Conservation (phyloP, 495 filamentous ascomycete species). For the Penicillium chermesinum region DNA sequence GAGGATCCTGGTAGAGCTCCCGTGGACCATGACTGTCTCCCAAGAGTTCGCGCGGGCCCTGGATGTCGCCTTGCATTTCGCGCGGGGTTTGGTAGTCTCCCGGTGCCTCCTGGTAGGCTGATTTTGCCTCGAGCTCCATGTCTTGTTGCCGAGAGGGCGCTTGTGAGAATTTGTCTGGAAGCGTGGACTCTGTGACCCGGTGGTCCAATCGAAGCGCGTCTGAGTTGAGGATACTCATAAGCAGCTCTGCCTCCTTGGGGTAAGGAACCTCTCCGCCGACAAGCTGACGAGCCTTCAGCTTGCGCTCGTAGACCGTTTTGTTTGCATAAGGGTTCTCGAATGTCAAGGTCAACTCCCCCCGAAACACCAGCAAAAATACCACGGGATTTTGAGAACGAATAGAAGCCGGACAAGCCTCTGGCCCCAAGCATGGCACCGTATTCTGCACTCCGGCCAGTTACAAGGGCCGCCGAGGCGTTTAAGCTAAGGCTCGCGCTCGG, state of each 20-base stretch:
- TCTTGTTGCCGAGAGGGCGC: too few relatives aligned
- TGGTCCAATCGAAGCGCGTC: too few relatives aligned
- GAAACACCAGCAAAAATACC: slow-evolving; percentile 88
- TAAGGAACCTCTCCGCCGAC: slow-evolving; percentile 70
- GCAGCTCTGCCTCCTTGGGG: slow-evolving; percentile 69
- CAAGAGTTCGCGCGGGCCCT: too few relatives aligned
- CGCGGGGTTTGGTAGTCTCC: too few relatives aligned
- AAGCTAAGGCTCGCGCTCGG: slow-evolving; percentile 81
- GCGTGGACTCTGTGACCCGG: too few relatives aligned
- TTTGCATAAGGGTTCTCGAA: slow-evolving; percentile 87
- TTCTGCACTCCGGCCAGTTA: slow-evolving; percentile 87
- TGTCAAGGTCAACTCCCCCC: slow-evolving; percentile 74
- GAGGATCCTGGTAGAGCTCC: too few relatives aligned
- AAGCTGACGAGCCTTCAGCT: slow-evolving; percentile 69
- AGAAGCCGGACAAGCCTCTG: slow-evolving; percentile 75
- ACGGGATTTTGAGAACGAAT: slow-evolving; percentile 92
- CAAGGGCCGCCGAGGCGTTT: slow-evolving; percentile 88
- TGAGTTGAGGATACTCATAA: slow-evolving; percentile 69
- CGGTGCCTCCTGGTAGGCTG: too few relatives aligned
- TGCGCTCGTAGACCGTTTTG: slow-evolving; percentile 79
- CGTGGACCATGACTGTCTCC: too few relatives aligned
- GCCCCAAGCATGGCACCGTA: slow-evolving; percentile 78
- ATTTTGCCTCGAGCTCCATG: too few relatives aligned
- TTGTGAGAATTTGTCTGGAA: too few relatives aligned
- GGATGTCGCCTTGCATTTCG: too few relatives aligned